Evolutionary conservation across 352 stramenopile species (phyloP).

Genomic region (Pythium apleroticum): DNA sequence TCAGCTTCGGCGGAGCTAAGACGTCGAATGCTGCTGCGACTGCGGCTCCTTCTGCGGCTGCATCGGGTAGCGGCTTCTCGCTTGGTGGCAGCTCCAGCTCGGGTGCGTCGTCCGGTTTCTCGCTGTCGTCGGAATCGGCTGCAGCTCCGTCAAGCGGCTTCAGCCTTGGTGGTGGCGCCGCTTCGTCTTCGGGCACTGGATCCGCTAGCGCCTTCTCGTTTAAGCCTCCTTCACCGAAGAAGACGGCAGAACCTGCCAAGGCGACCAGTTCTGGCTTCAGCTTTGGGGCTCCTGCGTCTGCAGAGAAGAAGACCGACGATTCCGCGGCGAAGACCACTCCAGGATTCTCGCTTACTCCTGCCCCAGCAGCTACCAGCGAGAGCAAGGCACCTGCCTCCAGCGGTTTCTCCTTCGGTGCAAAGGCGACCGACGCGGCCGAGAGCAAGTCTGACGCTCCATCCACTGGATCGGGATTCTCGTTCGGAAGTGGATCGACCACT

Average conservation of each 20-base stretch:
- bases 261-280: conserved; percentile 15
- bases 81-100: conserved; percentile 11
- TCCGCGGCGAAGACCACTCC: conserved; percentile 16
- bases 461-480: conserved; percentile 28
- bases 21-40: background rate
- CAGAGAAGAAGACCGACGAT: conserved; percentile 22
- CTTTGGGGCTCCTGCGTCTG: conserved; percentile 15
- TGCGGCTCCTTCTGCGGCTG: background rate
- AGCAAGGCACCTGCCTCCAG: conserved; percentile 14
- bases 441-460: conserved; percentile 16
- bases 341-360: conserved; percentile 13
- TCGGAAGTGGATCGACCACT: conserved; percentile 22
- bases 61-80: conserved; percentile 13
- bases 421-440: conserved; percentile 14
- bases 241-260: conserved; percentile 22
- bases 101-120: conserved; percentile 16
- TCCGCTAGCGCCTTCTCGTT: conserved; percentile 23
- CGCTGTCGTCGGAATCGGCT: conserved; percentile 6
- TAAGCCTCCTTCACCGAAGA: conserved; percentile 33
- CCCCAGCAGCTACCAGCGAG: conserved; percentile 14
- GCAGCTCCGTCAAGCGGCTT: conserved; percentile 17
- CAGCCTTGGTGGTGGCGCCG: conserved; percentile 17
- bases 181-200: background rate
- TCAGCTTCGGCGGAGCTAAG: conserved; percentile 20
- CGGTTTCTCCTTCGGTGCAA: conserved; percentile 27